These are phyloP conservation scores for Acidomyces sp. DNA, from an alignment of 495 filamentous ascomycete genomes.

Conservation along the genomic window DNA sequence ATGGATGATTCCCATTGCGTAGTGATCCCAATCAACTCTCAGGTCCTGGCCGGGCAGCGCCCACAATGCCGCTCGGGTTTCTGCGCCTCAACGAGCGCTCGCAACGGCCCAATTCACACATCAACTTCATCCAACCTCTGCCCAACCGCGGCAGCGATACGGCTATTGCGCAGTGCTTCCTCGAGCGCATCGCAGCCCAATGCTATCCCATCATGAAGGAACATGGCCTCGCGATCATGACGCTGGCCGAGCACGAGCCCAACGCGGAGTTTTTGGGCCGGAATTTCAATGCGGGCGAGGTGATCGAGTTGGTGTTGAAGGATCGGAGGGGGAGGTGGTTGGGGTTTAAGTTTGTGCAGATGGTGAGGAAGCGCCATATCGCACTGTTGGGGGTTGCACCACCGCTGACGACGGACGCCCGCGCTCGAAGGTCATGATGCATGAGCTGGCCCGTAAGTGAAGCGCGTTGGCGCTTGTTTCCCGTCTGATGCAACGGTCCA, in stretches of 20 bases:
- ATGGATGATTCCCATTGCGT: too few species aligned
- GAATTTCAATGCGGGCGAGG: slow-evolving; percentile 77
- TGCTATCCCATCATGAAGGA: slow-evolving; percentile 61
- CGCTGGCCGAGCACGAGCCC: slow-evolving; percentile 62
- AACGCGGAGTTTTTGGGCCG: slow-evolving; percentile 65
- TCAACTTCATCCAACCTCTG: slow-evolving; percentile 66
- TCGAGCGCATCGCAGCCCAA: slow-evolving; percentile 66
- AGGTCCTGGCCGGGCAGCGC: neutral
- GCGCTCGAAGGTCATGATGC: too few species aligned
- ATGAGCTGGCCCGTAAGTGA: too few species aligned
- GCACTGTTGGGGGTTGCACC: too few species aligned
- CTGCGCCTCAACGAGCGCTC: slow-evolving; percentile 53
- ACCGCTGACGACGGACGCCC: too few species aligned
- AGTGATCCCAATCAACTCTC: neutral
- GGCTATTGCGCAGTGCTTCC: slow-evolving; percentile 49
- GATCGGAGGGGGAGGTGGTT: slow-evolving; percentile 51
- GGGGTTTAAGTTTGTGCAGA: slow-evolving; percentile 61
- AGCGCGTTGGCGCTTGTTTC: too few species aligned
- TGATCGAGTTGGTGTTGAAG: slow-evolving; percentile 65
- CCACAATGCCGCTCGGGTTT: slow-evolving; percentile 52
- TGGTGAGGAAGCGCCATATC: slow-evolving; percentile 73
- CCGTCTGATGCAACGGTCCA: too few species aligned
- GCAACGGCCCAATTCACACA: slow-evolving; percentile 52
- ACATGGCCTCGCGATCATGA: slow-evolving; percentile 52
- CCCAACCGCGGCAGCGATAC: slow-evolving; percentile 39